Base-by-base conservation (phyloP, 164 flowering plant genomes). In the Berberis thunbergii region DNA sequence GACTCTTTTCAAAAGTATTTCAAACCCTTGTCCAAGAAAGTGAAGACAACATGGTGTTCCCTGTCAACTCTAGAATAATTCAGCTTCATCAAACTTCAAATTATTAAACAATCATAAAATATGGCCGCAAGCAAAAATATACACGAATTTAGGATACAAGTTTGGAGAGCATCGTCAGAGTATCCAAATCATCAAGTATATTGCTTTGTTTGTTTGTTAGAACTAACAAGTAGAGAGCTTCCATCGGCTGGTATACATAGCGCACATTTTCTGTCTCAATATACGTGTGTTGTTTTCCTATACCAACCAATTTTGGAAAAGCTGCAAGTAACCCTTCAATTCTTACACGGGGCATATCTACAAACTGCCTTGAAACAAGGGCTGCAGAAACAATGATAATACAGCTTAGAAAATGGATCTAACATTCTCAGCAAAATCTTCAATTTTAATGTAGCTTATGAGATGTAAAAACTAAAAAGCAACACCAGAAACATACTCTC, bases 211-310 rank as follows among this genome's bases (percentile, higher is more conserved):
- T 95, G 72, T 83, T 95, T 45, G 99, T 95, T 7, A 95, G 97
- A 64, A 95, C 86, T 6, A 95, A 76, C 86, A 95, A 73, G 73
- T 82, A 95, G 11, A 91, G 66, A 61, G 79, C 54, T 73, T 95
- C 99, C 1, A 95, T 91, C 38, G 97, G 99, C 80, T 95, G 97
- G 79, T 91, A 95, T 44, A 95, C 99, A 79, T 91, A 91, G 49
- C 99, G 97, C 45, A 91, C 97, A 79, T 95, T 91, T 68, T 95
- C 97, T 38, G 97, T 91, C 83, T 95, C 99, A 57, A 91, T 89
- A 77, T 87, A 95, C 6, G 99, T 95, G 70, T 95, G 99, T 61
- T 95, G 99, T 73, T 91, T 91, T 64, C 97, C 99, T 10, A 80
- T 88, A 65, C 99, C 99, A 39, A 91, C 85, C 81, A 95, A 71